Evolutionary conservation across 257 asterid genomes (phyloP).

Genomic region (Scutellaria minor): DNA sequence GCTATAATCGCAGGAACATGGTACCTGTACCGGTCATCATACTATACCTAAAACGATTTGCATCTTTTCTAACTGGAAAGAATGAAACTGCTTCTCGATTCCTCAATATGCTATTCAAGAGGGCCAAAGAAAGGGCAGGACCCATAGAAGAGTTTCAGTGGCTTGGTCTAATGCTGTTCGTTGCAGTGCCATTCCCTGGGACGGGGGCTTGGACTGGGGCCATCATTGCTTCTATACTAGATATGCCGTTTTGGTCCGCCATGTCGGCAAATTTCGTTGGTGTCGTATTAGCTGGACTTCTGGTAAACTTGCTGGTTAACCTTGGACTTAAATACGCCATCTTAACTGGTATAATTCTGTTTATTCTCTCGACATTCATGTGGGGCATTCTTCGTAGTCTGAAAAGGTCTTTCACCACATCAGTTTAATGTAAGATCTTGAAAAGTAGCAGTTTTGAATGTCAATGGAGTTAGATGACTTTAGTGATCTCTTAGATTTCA

Average conservation of each 20-base stretch:
- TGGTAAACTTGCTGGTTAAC: constrained; percentile 75
- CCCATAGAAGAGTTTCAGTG: constrained; percentile 88
- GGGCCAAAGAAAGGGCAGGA: constrained; percentile 72
- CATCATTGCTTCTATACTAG: constrained; percentile 70
- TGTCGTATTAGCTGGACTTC: constrained; percentile 79
- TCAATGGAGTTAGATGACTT: no score
- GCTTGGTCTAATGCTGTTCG: constrained; percentile 90
- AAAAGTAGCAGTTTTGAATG: background rate
- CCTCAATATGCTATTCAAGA: constrained; percentile 60
- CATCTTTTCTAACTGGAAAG: constrained; percentile 60
- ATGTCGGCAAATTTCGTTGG: constrained; percentile 79
- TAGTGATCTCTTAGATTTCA: no score
- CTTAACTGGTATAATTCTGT: constrained; percentile 61
- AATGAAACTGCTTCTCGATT: constrained; percentile 58
- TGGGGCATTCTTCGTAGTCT: constrained; percentile 69
- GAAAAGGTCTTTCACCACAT: constrained; percentile 50
- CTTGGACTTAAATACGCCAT: constrained; percentile 76
- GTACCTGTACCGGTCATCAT: constrained; percentile 78
- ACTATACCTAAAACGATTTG: constrained; percentile 63
- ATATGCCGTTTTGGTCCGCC: constrained; percentile 86
- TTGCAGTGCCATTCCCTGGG: constrained; percentile 91
- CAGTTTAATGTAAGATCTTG: constrained; percentile 33
- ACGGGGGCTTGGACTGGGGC: constrained; percentile 98
- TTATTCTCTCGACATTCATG: constrained; percentile 75
- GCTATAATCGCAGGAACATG: constrained; percentile 63